Evolutionary conservation across 2,329 filamentous ascomycete species (phyloP).

Genomic region (Fonsecaea monophora): DNA sequence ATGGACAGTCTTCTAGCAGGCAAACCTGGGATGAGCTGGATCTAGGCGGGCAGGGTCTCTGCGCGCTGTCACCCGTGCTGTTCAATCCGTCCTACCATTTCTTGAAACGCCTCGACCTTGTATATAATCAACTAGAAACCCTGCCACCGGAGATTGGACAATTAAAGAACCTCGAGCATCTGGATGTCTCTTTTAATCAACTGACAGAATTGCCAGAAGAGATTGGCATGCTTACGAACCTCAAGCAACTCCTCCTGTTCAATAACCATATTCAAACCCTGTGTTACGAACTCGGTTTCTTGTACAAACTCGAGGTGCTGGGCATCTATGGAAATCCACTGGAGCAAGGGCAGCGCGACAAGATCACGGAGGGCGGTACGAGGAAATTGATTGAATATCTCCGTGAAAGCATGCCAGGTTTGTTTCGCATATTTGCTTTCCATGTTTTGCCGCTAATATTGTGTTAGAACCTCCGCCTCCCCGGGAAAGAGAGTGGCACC

Average conservation of each 20-base stretch:
- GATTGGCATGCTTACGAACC: slow-evolving; percentile 93
- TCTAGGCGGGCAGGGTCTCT: slow-evolving; percentile 92
- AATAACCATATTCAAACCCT: slow-evolving; percentile 82
- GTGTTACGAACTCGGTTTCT: slow-evolving; percentile 84
- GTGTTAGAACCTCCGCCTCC: slow-evolving; percentile 76
- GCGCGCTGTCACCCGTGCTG: slow-evolving; percentile 77
- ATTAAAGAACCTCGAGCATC: slow-evolving; percentile 77
- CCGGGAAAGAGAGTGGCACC: slow-evolving; percentile 74
- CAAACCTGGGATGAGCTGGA: slow-evolving; percentile 94
- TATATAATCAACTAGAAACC: slow-evolving; percentile 84
- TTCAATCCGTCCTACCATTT: slow-evolving; percentile 80
- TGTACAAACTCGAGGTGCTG: slow-evolving; percentile 86
- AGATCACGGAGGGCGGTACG: slow-evolving; percentile 86
- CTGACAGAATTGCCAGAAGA: slow-evolving; percentile 82
- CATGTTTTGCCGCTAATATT: slow-evolving; percentile 28
- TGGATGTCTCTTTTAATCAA: slow-evolving; percentile 90
- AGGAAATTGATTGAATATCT: slow-evolving; percentile 82
- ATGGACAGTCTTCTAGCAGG: slow-evolving; percentile 54
- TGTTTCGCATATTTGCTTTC: slow-evolving; percentile 48
- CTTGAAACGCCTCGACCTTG: slow-evolving; percentile 88
- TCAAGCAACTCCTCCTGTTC: slow-evolving; percentile 84
- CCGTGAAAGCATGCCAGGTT: slow-evolving; percentile 84
- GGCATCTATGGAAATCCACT: slow-evolving; percentile 93
- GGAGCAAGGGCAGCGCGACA: slow-evolving; percentile 75
- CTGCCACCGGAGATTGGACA: slow-evolving; percentile 83